A percentile compares a stretch with the other conserved stretches of the same genome.
phyloP scores from a whole-genome alignment of 2,329 filamentous ascomycete genomes.

The Monosporascus sp. region DNA sequence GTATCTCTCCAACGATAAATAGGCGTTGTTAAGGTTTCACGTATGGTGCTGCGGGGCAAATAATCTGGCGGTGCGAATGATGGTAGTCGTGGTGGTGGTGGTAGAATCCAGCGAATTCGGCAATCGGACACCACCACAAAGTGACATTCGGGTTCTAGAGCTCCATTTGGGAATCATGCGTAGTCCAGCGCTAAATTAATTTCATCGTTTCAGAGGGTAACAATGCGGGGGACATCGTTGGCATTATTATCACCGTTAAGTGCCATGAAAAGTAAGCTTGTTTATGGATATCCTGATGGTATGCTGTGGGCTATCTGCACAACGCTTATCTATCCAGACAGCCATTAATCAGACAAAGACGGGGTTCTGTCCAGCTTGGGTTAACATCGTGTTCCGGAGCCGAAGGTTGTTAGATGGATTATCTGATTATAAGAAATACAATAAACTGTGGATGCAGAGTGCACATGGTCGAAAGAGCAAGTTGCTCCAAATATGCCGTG shows the following conservation, averaged over 20 bases:
- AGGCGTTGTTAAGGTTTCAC: too few species aligned
- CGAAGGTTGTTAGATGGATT: neutral
- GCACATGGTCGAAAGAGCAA: neutral
- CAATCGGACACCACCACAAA: slow-evolving; percentile 20
- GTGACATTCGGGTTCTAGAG: slow-evolving; percentile 19
- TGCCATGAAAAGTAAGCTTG: neutral
- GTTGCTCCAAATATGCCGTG: neutral
- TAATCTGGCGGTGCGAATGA: too few species aligned
- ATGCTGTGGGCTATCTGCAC: neutral
- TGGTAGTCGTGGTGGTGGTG: neutral
- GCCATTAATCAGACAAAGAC: neutral
- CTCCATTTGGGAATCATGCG: slow-evolving; percentile 19
- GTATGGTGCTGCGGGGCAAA: too few species aligned
- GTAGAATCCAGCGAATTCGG: slow-evolving; percentile 22
- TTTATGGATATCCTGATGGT: neutral
- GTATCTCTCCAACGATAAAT: neutral
- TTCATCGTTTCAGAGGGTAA: neutral
- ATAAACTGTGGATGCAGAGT: neutral
- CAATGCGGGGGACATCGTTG: neutral
- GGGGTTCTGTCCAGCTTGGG: neutral
- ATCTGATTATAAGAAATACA: neutral
- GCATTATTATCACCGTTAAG: neutral
- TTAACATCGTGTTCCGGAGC: neutral
- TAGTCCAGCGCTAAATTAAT: slow-evolving; percentile 7
- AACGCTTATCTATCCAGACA: neutral